Base-by-base conservation (phyloP, 352 stramenopile genomes). In the Globisporangium recalcitrans region DNA sequence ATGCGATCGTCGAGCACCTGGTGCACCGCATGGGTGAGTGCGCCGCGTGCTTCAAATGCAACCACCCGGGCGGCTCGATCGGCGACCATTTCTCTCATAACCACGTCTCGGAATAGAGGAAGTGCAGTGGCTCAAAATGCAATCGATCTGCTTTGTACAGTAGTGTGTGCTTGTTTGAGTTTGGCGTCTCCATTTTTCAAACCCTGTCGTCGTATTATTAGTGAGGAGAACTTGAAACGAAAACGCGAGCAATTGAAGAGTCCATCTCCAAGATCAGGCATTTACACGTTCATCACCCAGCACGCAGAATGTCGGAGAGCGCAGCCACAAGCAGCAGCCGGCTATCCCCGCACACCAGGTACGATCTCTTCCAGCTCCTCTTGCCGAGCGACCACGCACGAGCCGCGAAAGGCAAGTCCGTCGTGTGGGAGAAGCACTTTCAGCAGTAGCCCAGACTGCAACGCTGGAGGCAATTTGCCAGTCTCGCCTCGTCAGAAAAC, bases 51-150 rank as follows among this genome's bases (percentile, higher is more conserved):
- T 85, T 94, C 47, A 69, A 63, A 47, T 55, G 66, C 14, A 94
- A 85, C 32, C 85, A 94, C 47, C 85, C 85, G 26, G 83, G 77
- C 3, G 85, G 85, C n/a, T 65, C 80, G 19, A 90, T 94, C 44
- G 85, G 85, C 24, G 58, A 38, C 9, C 27, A 55, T 4, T 56
- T 58, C 32, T 55, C 40, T 22, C 26, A 55, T 47, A 36, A 56
- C 26, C 49, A 31, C 27, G n/a, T 1, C 49, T 51, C 22, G n/a
- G n/a, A 57, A 63, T 63, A 51, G 24, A 51, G 22, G 13, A 47
- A 22, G 22, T 4, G 14, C 26, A 32, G 44, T 51, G 34, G 4
- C 34, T 29, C 46, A 49, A 51, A 62, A 56, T 52, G 44, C 19
- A 27, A 24, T 19, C 6, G 21, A n/a, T 4, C 10, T 47, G 42